These are phyloP conservation scores for Fusarium sp. DNA, from an alignment of 2,329 filamentous ascomycete species.

Conservation along the genomic window DNA sequence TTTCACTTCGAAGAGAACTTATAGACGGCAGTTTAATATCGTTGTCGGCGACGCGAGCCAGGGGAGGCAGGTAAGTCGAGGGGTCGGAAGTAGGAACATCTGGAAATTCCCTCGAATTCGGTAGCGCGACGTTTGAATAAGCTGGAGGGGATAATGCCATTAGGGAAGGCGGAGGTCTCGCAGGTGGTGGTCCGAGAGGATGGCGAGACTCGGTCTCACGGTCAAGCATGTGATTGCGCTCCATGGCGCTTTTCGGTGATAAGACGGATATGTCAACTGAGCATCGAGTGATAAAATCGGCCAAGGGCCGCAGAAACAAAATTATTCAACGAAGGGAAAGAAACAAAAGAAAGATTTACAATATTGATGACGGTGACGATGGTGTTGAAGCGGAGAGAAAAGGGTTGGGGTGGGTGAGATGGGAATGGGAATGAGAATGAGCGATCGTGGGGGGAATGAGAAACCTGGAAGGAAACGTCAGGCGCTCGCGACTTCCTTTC, in stretches of 20 bases:
- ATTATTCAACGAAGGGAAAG: background rate
- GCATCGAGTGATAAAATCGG: constrained; percentile 38
- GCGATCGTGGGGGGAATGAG: constrained; percentile 40
- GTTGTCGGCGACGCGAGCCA: constrained; percentile 41
- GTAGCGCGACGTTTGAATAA: constrained; percentile 37
- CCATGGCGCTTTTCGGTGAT: constrained; percentile 51
- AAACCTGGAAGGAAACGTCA: constrained; percentile 30
- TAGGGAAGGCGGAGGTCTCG: constrained; percentile 40
- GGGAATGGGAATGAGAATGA: constrained; percentile 31
- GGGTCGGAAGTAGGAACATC: constrained; percentile 46
- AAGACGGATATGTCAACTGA: constrained; percentile 45
- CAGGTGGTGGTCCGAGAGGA: constrained; percentile 45
- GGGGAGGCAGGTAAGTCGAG: constrained; percentile 37
- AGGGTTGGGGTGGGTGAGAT: constrained; percentile 35
- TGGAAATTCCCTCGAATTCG: constrained; percentile 46
- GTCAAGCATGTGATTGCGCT: constrained; percentile 60
- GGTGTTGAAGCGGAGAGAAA: constrained; percentile 26
- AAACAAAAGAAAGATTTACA: background rate
- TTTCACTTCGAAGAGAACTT: constrained; percentile 50
- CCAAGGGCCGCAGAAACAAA: constrained; percentile 26
- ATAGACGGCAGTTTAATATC: constrained; percentile 52
- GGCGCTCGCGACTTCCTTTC: constrained; percentile 32
- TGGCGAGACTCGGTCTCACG: constrained; percentile 42
- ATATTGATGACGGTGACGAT: constrained; percentile 1
- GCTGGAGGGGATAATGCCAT: constrained; percentile 43